These are phyloP conservation scores for Candida gigantensis DNA, from an alignment of 1,139 yeast species.

Conservation along the genomic window DNA sequence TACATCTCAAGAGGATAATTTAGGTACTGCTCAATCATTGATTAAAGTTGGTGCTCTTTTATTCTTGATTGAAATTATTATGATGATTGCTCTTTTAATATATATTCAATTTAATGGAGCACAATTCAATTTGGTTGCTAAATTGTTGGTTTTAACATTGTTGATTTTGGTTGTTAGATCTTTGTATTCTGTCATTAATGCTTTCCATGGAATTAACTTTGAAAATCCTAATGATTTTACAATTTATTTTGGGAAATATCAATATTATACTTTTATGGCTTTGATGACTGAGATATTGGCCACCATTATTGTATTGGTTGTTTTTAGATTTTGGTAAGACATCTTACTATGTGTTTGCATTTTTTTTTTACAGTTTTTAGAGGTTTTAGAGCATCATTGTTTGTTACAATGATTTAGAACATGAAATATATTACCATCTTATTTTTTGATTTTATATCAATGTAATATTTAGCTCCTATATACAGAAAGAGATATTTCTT, in stretches of 20 bases:
- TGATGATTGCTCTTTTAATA: constrained; percentile 9
- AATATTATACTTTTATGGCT: constrained; percentile 15
- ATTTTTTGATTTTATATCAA: no score
- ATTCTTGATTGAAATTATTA: constrained; percentile 12
- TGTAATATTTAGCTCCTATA: no score
- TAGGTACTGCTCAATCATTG: constrained; percentile 7
- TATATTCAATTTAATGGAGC: constrained; percentile 1
- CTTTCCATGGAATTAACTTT: constrained; percentile 14
- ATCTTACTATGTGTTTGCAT: no score
- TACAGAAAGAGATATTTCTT: no score
- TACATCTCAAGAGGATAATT: constrained; percentile 2
- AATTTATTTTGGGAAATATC: constrained; percentile 14
- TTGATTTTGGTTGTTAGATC: constrained; percentile 14
- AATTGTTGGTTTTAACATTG: constrained; percentile 11
- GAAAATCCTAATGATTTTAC: constrained; percentile 13
- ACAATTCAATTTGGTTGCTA: constrained; percentile 6
- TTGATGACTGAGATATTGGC: constrained; percentile 12
- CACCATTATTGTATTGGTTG: constrained; percentile 7
- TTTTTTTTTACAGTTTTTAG: no score
- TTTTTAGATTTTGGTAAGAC: constrained; percentile 12
- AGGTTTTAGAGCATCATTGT: no score
- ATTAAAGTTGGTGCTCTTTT: constrained; percentile 12
- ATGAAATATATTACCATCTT: no score
- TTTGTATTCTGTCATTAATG: constrained; percentile 13
- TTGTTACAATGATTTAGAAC: no score